Percentiles rank a stretch among this genome's conserved stretches.
Conservation (phyloP, 441 rosid genomes). For the Erodium moschatum region DNA sequence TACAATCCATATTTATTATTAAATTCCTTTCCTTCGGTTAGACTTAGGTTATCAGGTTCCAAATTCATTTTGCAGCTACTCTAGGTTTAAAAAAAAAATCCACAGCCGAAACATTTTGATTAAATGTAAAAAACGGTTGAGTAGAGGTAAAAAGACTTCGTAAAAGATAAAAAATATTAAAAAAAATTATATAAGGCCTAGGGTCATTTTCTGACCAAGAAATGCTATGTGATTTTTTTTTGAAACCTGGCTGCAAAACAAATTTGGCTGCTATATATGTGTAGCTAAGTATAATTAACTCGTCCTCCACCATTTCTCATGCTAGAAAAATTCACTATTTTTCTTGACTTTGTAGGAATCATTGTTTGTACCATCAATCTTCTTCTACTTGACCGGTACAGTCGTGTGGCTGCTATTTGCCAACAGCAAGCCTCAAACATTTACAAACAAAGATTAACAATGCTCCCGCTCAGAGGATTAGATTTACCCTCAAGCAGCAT, state of each 20-base stretch:
- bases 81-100: too few species aligned
- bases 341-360: constrained; percentile 43
- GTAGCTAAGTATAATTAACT: too few species aligned
- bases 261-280: too few species aligned
- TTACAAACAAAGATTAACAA: constrained; percentile 37
- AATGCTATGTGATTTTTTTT: background rate
- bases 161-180: too few species aligned
- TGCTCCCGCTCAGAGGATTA: background rate
- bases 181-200: too few species aligned
- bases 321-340: background rate
- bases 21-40: background rate
- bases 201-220: too few species aligned
- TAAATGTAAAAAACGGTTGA: too few species aligned
- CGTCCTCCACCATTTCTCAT: background rate
- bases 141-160: too few species aligned
- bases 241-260: background rate
- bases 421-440: constrained; percentile 74
- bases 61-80: too few species aligned
- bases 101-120: too few species aligned
- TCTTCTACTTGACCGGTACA: constrained; percentile 86
- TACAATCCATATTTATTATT: constrained; percentile 4
- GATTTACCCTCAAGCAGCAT: background rate
- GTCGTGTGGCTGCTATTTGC: constrained; percentile 80
- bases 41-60: too few species aligned
- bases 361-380: constrained; percentile 72